Evolutionary conservation across 208 protist genomes (phyloP).

Genomic region (Endotrypanum monterogeii): DNA sequence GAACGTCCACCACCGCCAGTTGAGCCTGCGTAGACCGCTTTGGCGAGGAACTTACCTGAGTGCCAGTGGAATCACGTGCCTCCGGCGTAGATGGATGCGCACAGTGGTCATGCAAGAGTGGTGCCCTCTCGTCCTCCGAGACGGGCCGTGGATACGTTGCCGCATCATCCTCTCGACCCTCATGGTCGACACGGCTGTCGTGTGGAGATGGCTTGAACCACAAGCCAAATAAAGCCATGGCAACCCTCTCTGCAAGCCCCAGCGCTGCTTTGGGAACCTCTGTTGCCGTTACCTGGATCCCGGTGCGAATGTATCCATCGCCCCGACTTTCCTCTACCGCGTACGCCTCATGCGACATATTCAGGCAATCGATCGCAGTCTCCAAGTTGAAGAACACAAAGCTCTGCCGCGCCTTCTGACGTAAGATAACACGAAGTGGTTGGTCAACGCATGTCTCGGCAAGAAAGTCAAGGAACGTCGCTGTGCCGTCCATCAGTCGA

Average conservation of each 20-base stretch:
- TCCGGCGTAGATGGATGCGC: neutral
- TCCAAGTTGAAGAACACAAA: constrained; percentile 91
- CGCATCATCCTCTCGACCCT: constrained; percentile 4
- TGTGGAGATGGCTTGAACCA: constrained; percentile 25
- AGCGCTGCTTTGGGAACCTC: constrained; percentile 29
- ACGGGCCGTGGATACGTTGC: too few relatives aligned
- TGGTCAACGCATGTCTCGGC: constrained; percentile 34
- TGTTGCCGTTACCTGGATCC: constrained; percentile 31
- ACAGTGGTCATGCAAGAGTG: neutral
- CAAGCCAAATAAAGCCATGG: constrained; percentile 15
- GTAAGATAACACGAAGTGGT: constrained; percentile 29
- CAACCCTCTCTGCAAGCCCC: constrained; percentile 23
- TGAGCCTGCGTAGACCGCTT: neutral
- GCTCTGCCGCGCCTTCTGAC: constrained; percentile 24
- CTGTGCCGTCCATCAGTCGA: constrained; percentile 35
- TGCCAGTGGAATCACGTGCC: neutral
- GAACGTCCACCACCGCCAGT: neutral
- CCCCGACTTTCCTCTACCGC: constrained; percentile 40
- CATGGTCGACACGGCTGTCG: neutral
- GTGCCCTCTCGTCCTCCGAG: neutral
- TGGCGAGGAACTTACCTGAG: neutral
- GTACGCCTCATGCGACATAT: constrained; percentile 79
- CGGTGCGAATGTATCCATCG: constrained; percentile 31
- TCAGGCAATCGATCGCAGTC: constrained; percentile 88
- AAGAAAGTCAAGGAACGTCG: constrained; percentile 34